Evolutionary conservation across 306 rosid genomes (phyloP).

Genomic region (Trichosanthes truncata): DNA sequence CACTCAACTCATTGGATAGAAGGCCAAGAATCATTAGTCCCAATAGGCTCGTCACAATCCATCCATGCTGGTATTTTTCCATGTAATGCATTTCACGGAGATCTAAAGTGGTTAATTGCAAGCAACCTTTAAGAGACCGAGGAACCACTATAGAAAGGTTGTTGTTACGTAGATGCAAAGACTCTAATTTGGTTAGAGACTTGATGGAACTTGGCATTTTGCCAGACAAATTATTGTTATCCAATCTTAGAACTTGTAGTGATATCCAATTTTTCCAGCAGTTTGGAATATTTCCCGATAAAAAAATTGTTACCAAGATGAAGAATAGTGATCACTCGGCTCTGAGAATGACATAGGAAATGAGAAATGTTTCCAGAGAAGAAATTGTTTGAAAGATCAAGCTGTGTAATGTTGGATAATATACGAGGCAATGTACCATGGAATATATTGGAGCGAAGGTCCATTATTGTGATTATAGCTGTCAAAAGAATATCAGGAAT

Average conservation of each 20-base stretch:
- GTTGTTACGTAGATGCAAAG: constrained; percentile 18
- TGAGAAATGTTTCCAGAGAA: not conserved
- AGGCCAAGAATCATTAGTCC: not conserved
- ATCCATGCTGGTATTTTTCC: constrained; percentile 19
- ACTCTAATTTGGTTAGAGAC: not conserved
- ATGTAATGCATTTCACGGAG: not conserved
- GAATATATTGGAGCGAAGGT: not conserved
- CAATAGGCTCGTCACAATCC: not conserved
- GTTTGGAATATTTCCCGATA: constrained; percentile 6
- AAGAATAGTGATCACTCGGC: not conserved
- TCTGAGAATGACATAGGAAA: not conserved
- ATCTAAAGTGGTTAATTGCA: not conserved
- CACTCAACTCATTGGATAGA: constrained; percentile 7
- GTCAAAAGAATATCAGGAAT: constrained; percentile 8
- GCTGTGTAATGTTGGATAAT: not conserved
- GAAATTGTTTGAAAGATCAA: constrained; percentile 10
- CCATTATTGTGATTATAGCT: not conserved
- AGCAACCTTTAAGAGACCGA: constrained; percentile 1
- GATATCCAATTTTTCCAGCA: constrained; percentile 11
- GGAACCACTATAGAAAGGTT: constrained; percentile 15
- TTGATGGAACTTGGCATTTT: constrained; percentile 17
- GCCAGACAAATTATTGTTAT: constrained; percentile 15
- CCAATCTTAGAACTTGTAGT: not conserved
- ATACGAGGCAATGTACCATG: not conserved
- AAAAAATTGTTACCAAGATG: not conserved